Conservation (phyloP, 179 eudicot species). For the Monotropa hypopitys region DNA sequence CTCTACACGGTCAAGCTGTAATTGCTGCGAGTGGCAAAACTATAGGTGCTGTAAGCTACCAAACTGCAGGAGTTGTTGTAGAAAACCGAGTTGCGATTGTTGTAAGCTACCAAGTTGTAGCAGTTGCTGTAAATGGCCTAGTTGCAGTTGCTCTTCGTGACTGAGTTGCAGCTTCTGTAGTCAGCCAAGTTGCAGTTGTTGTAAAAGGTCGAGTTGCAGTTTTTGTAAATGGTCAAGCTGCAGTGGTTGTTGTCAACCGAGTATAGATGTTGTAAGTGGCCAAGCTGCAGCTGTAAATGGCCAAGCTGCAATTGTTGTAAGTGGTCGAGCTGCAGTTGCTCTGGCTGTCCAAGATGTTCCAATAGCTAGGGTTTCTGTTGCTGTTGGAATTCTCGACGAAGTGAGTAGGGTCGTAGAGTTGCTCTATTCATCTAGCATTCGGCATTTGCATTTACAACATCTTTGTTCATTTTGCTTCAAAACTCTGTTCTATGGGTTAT, state of each 20-base stretch:
- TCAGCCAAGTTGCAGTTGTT: background rate
- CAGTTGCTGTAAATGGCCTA: background rate
- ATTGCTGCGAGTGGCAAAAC: background rate
- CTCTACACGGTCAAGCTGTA: background rate
- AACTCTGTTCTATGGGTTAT: too few relatives aligned
- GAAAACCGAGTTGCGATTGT: too few relatives aligned
- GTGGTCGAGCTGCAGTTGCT: background rate
- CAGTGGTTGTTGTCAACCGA: background rate
- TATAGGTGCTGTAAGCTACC: background rate
- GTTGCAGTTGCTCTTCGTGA: background rate
- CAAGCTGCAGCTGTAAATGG: slow-evolving; percentile 3
- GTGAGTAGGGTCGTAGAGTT: too few relatives aligned
- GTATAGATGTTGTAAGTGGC: slow-evolving; percentile 8
- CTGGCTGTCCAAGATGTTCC: background rate
- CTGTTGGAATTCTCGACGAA: slow-evolving; percentile 1
- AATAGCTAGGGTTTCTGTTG: background rate
- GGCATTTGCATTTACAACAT: too few relatives aligned
- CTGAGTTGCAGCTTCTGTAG: background rate
- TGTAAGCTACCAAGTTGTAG: background rate
- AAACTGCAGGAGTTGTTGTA: background rate
- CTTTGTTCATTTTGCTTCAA: too few relatives aligned
- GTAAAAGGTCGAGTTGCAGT: background rate
- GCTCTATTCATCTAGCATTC: too few relatives aligned
- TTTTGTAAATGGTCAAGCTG: background rate
- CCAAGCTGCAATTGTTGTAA: background rate